phyloP scores from a whole-genome alignment of 805 yeast species.

The Candida golubevii region DNA sequence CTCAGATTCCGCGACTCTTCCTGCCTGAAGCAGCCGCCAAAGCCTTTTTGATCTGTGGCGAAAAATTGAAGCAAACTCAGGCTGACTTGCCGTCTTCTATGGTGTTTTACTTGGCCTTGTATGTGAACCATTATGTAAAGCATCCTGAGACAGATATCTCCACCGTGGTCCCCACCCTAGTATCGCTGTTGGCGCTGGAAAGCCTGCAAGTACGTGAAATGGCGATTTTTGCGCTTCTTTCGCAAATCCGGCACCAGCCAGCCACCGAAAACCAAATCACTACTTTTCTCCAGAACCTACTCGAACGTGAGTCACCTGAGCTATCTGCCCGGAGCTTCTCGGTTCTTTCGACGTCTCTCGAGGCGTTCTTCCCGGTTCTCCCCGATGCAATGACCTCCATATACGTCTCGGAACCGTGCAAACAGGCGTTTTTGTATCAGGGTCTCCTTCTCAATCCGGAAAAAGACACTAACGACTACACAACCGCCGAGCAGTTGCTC shows the following conservation, averaged over 20 bases:
- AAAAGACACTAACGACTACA: slow-evolving; percentile 2
- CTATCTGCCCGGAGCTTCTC: not conserved
- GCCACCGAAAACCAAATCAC: not conserved
- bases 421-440: slow-evolving; percentile 8
- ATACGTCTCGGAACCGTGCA: slow-evolving; percentile 12
- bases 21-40: not conserved
- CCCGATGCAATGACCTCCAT: slow-evolving; percentile 10
- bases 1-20: not conserved
- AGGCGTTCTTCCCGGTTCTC: slow-evolving; percentile 12
- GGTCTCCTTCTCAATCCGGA: slow-evolving; percentile 8
- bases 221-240: slow-evolving; percentile 1
- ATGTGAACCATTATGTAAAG: slow-evolving; percentile 3
- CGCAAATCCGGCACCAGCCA: not conserved
- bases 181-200: not conserved
- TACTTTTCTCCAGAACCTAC: not conserved
- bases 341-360: slow-evolving; percentile 8
- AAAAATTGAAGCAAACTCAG: not conserved
- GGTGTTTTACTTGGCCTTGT: slow-evolving; percentile 4
- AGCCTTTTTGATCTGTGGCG: not conserved
- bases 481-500: slow-evolving; percentile 9
- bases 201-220: not conserved
- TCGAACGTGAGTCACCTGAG: not conserved
- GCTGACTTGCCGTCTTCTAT: not conserved
- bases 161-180: slow-evolving; percentile 3
- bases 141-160: not conserved